A percentile compares a stretch with the other conserved stretches of the same genome.
These are phyloP conservation scores for Amanita subjunquillea DNA, from an alignment of 768 basidiomycete species.

Conservation along the genomic window DNA sequence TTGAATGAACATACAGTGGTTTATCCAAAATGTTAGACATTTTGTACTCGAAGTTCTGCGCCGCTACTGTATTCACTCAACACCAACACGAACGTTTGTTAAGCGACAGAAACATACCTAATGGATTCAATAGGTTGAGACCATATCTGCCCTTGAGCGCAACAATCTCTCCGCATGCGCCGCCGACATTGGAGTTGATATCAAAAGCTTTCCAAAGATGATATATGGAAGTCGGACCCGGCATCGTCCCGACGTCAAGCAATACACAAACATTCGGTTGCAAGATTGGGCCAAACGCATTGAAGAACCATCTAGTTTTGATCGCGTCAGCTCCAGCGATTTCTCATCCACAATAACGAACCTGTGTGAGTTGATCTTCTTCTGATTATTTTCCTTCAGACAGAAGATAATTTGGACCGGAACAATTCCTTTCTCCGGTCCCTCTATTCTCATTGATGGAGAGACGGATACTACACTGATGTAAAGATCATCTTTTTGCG, in stretches of 20 bases:
- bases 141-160: slow-evolving; percentile 83
- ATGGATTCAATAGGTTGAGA: slow-evolving; percentile 69
- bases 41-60: slow-evolving; percentile 94
- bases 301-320: slow-evolving; percentile 78
- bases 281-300: slow-evolving; percentile 74
- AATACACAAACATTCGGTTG: slow-evolving; percentile 89
- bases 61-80: slow-evolving; percentile 42
- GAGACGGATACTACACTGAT: slow-evolving; percentile 58
- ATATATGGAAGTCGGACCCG: slow-evolving; percentile 82
- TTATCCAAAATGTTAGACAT: slow-evolving; percentile 92
- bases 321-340: neutral
- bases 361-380: slow-evolving; percentile 87
- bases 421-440: slow-evolving; percentile 67
- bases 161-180: slow-evolving; percentile 95
- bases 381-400: slow-evolving; percentile 87
- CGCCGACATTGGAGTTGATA: slow-evolving; percentile 82
- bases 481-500: neutral
- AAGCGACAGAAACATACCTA: slow-evolving; percentile 18
- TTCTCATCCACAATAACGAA: neutral
- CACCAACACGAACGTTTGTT: neutral
- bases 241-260: slow-evolving; percentile 75
- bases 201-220: slow-evolving; percentile 95
- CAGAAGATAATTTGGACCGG: slow-evolving; percentile 93
- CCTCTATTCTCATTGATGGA: slow-evolving; percentile 74
- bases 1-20: slow-evolving; percentile 38